Base-by-base conservation (phyloP, 148 eudicot genomes). In the Mesembryanthemum crystallinum region DNA sequence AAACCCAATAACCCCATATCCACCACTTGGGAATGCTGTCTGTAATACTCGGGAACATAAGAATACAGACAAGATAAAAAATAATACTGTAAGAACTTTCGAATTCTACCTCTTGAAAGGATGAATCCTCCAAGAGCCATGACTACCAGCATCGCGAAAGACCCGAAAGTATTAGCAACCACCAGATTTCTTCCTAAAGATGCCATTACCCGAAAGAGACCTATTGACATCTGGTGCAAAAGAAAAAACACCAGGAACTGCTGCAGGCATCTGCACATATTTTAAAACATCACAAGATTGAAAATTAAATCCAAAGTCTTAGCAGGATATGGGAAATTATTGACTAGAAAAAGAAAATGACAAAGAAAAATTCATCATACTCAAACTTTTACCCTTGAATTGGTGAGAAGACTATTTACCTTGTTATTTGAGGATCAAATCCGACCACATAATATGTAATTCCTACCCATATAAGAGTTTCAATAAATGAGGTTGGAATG, bases 71-170 rank as follows among this genome's bases (percentile, higher is more conserved):
- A 12, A 43, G 58, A 55, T 47, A 28, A 13, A 28, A 42, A 47
- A 14, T n/a, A 13, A 66, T n/a, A 15, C 8, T 17, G 67, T 17
- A 62, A 64, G 66, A 28, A 39, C 23, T 1, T 73, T 20, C 5
- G 39, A 3, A 24, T 61, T 81, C 57, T 54, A 95, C 98, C 97
- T 91, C 96, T 84, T 73, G 99, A 89, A 45, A 95, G 85, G 64
- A 95, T 76, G 76, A 90, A 95, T 79, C 99, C 99, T 79, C 99
- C 99, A 18, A 95, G 92, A 69, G 91, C 96, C 96, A 95, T 90
- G 71, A 95, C 92, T 68, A 92, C 90, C 82, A 95, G 73, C 94
- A 95, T 73, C 59, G 99, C 92, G 79, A 90, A 92, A 25, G 97
- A 90, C 61, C 99, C 99, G 79, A 92, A 92, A 74, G 99, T 95